phyloP scores from a whole-genome alignment of 2,329 filamentous ascomycete genomes.

The Dactylellina haptotyla region DNA sequence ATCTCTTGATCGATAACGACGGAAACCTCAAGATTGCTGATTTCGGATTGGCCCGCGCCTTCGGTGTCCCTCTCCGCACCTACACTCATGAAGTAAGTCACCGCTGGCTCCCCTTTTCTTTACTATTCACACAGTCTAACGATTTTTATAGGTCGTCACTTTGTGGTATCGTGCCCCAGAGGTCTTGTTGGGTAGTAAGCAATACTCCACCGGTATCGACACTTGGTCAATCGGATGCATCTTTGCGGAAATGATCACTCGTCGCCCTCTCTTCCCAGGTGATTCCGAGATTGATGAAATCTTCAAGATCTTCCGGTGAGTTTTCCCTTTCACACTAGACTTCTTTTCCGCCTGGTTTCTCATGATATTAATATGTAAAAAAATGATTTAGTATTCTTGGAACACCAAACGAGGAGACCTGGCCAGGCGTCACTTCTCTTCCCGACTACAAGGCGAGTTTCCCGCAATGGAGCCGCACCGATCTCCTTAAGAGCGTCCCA shows the following conservation, averaged over 20 bases:
- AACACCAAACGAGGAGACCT: constrained; percentile 81
- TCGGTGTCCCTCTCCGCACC: constrained; percentile 87
- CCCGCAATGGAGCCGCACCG: constrained; percentile 85
- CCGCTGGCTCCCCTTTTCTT: not conserved
- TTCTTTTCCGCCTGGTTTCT: not conserved
- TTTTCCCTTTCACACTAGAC: constrained; percentile 1
- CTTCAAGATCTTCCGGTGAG: constrained; percentile 90
- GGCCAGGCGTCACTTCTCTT: constrained; percentile 94
- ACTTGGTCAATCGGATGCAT: constrained; percentile 97
- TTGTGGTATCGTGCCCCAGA: constrained; percentile 93
- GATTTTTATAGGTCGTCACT: constrained; percentile 73
- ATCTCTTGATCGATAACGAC: constrained; percentile 83
- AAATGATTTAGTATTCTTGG: constrained; percentile 77
- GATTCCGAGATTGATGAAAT: constrained; percentile 95
- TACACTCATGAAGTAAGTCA: constrained; percentile 83
- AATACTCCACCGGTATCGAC: constrained; percentile 93
- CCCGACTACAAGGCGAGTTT: constrained; percentile 93
- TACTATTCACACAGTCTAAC: not conserved
- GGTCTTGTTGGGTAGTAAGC: constrained; percentile 86
- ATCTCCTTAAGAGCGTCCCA: constrained; percentile 72
- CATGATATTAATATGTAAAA: not conserved
- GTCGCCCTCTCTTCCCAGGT: constrained; percentile 89
- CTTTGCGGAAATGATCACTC: constrained; percentile 95
- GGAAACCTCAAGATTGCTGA: constrained; percentile 91
- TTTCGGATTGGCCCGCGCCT: constrained; percentile 88